Evolutionary conservation across 2,329 filamentous ascomycete genomes (phyloP).

Genomic region (Alternaria hordeiaustralica): DNA sequence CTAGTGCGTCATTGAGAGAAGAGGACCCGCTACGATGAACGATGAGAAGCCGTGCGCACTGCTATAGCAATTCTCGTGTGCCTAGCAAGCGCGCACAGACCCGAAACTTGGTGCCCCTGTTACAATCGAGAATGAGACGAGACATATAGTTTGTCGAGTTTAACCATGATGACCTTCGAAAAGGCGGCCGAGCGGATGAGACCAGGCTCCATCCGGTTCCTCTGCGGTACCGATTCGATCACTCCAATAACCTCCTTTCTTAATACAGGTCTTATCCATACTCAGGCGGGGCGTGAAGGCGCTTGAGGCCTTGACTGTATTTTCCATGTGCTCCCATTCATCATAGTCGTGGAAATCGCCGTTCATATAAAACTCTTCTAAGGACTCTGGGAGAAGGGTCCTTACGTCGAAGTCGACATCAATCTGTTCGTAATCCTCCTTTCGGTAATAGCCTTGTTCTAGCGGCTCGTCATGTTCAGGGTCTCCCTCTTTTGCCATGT

Average conservation of each 20-base stretch:
- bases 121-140: not conserved
- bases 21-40: not conserved
- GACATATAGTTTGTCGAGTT: not conserved
- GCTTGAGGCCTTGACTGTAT: not conserved
- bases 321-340: not conserved
- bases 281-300: not conserved
- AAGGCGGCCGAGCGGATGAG: not conserved
- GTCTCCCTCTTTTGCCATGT: not conserved
- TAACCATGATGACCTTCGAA: not conserved
- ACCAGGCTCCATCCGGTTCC: not conserved
- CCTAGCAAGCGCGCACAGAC: not conserved
- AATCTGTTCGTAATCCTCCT: not conserved
- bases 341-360: not conserved
- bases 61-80: not conserved
- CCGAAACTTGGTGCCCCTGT: not conserved
- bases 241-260: not conserved
- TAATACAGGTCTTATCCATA: not conserved
- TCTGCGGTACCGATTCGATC: not conserved
- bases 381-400: not conserved
- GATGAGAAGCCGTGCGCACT: not conserved
- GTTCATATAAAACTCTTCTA: not conserved
- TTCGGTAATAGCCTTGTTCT: not conserved
- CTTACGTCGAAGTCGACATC: not conserved
- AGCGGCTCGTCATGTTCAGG: not conserved
- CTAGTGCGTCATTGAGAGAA: not conserved